A percentile compares a stretch with the other conserved stretches of the same genome.
phyloP scores from a whole-genome alignment of 2,329 filamentous ascomycete species.

The Fusarium coicis region DNA sequence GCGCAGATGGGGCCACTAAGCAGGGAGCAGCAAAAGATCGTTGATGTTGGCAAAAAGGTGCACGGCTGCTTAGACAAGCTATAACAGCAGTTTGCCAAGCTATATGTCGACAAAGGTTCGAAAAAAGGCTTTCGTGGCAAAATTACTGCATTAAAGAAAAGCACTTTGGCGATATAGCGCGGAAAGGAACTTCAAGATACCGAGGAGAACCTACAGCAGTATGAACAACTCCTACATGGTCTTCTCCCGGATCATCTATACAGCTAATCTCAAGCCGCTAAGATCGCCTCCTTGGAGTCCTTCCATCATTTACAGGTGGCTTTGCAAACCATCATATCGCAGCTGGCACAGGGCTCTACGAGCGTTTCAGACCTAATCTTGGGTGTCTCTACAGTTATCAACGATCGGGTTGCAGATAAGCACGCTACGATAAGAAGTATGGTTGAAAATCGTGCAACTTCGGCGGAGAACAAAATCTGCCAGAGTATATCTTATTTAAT shows the following conservation, averaged over 20 bases:
- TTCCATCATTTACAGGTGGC: neutral
- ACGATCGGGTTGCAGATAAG: rapidly evolving
- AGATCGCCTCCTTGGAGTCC: neutral
- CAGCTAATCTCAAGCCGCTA: neutral
- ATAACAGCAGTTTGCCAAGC: neutral
- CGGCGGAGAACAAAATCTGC: too few species aligned
- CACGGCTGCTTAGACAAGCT: neutral
- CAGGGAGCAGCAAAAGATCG: neutral
- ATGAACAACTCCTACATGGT: neutral
- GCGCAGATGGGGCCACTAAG: rapidly evolving
- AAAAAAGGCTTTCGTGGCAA: neutral
- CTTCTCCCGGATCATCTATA: rapidly evolving
- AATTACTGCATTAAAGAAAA: rapidly evolving
- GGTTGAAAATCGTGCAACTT: too few species aligned
- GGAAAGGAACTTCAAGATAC: neutral
- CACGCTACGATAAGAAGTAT: neutral
- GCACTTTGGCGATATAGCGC: neutral
- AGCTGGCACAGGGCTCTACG: rapidly evolving
- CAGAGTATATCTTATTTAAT: neutral
- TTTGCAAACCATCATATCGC: neutral
- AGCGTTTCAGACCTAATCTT: neutral
- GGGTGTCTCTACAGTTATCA: rapidly evolving
- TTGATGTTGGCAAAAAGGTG: neutral
- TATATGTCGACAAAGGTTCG: rapidly evolving
- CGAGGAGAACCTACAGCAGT: rapidly evolving